Percentiles rank a stretch among this genome's conserved stretches.
Evolutionary conservation across 2,329 filamentous ascomycete species (phyloP).

Genomic region (Aureobasidium sp.): DNA sequence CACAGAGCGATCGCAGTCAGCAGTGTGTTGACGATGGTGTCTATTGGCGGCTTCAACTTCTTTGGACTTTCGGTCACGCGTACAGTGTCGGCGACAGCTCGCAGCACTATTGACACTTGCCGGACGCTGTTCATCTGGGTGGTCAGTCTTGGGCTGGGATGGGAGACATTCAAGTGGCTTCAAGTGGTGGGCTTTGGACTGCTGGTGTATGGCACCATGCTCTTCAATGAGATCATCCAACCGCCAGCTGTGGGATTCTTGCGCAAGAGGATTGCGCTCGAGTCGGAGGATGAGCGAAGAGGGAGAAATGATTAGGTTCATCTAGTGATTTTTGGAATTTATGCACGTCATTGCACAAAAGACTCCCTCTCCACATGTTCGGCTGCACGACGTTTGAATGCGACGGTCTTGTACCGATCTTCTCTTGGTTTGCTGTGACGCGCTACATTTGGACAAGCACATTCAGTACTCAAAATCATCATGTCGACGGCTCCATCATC

Average conservation of each 20-base stretch:
- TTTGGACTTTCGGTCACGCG: conserved; percentile 93
- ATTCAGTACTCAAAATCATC: neutral
- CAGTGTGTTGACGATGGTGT: conserved; percentile 90
- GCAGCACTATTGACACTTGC: conserved; percentile 96
- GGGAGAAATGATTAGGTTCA: neutral
- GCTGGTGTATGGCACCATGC: conserved; percentile 90
- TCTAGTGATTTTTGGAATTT: neutral
- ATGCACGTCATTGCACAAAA: conserved; percentile 14
- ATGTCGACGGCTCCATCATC: conserved; percentile 11
- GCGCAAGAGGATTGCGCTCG: conserved; percentile 10
- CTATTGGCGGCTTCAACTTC: conserved; percentile 97
- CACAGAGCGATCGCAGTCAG: conserved; percentile 66
- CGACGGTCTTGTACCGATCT: neutral
- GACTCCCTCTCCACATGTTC: neutral
- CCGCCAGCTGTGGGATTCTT: conserved; percentile 4
- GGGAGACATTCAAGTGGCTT: conserved; percentile 97
- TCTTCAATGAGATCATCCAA: conserved; percentile 68
- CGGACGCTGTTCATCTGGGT: conserved; percentile 98
- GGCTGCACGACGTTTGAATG: neutral
- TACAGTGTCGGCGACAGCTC: conserved; percentile 80
- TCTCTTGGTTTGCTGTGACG: conserved; percentile 10
- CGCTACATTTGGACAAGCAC: neutral
- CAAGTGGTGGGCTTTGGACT: conserved; percentile 84
- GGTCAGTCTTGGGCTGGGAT: conserved; percentile 83
- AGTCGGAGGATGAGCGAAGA: neutral